These are phyloP conservation scores for Rubia yunnanensis DNA, from an alignment of 257 asterid species.

Conservation along the genomic window DNA sequence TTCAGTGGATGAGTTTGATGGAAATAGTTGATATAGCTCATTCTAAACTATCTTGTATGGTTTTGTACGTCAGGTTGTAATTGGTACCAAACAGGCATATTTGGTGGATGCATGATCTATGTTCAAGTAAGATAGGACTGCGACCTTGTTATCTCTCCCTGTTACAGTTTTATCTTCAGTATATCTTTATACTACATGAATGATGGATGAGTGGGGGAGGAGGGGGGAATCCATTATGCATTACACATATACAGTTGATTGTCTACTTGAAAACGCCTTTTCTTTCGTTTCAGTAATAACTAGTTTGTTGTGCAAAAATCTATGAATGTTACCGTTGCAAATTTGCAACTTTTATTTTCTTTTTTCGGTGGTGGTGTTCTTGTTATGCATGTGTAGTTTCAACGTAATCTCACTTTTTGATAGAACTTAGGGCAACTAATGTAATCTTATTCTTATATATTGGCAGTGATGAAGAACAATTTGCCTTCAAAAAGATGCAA, in stretches of 20 bases:
- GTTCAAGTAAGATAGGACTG: slow-evolving; percentile 60
- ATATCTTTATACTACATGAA: background rate
- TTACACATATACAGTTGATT: background rate
- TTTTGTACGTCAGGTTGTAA: slow-evolving; percentile 16
- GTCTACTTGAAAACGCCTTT: background rate
- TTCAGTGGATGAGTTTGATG: background rate
- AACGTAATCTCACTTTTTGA: background rate
- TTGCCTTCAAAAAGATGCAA: slow-evolving; percentile 70
- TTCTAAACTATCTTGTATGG: slow-evolving; percentile 14
- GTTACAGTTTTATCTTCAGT: background rate
- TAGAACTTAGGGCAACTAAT: background rate
- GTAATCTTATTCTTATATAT: background rate
- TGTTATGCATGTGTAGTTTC: background rate
- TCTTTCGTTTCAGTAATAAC: background rate
- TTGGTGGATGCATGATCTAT: slow-evolving; percentile 50
- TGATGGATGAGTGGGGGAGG: background rate
- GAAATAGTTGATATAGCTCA: background rate
- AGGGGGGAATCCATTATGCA: too few species aligned
- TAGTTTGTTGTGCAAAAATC: background rate
- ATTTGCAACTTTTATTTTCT: background rate
- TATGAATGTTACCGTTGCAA: background rate
- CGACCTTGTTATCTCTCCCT: background rate
- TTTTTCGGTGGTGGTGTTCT: background rate
- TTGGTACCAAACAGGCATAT: slow-evolving; percentile 20
- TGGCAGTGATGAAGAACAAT: slow-evolving; percentile 70